Base-by-base conservation (phyloP, 1,139 yeast genomes). In the Debaryomyces udenii region DNA sequence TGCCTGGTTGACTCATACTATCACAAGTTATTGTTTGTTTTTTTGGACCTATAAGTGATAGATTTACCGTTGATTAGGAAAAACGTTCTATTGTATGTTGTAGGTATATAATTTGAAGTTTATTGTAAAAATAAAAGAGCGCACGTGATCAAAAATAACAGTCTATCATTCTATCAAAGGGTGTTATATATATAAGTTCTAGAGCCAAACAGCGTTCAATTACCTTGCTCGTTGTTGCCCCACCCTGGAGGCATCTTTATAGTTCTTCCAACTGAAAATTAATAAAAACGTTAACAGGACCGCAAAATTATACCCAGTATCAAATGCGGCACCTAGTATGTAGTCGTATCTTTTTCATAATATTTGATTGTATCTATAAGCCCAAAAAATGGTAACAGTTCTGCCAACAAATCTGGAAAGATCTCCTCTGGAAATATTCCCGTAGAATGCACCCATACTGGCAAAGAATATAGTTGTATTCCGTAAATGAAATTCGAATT, bases 401-500 rank as follows among this genome's bases (percentile, higher is more conserved):
- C 78, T 78, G 0, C 77, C 67, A 16, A 74, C 51, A 42, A 76
- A 72, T 48, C 69, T 66, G 5, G 80, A 74, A 13, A 74, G 48
- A 45, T 70, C 67, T 0, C 80, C 80, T 0, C 80, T 74, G n/a
- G 78, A 72, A 13, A 74, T 52, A 48, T 74, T 74, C 3, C 80
- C 80, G 45, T 74, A 74, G 54, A 76, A 75, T 11, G 46, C 59
- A 28, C 76, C 66, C 72, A 74, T 67, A 34, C 75, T 61, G 4
- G 80, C 71, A 41, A 74, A 74, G 41, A 75, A 62, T 3, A 76
- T 78, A 0, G 80, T 74, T 6, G 78, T 66, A 52, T 75, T 76
- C 76, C 76, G 71, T 30, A 60, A 55, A 39, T 67, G 54, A 46
- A 70, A 69, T 22, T 61, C 60, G 18, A 57, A 42, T 9, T 17